Base-by-base conservation (phyloP, 2,329 filamentous ascomycete species). In the Colletotrichum tropicale region DNA sequence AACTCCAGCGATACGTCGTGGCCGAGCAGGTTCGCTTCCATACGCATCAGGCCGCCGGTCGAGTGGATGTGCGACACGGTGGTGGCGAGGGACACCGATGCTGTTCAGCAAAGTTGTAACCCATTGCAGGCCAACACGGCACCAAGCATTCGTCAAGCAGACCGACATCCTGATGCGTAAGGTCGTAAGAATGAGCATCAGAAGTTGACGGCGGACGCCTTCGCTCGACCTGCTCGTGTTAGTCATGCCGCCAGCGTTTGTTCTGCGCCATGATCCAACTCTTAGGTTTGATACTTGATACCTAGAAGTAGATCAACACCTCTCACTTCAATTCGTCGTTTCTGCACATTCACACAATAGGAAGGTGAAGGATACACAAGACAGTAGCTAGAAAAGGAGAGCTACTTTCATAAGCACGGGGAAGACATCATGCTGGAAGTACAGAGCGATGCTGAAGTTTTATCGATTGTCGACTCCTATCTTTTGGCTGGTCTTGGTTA, bases 361-460 rank as follows among this genome's bases (percentile, higher is more conserved):
- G 1, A 21, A 55, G 4, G 48, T 24, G 48, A 48, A 4, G 21
- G 48, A 12, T 1, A 55, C 48, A 55, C 3, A 55, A 18, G 21
- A 12, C 3, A 52, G 0, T 5, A 52, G 48, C 48, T 10, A 52
- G 8, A 52, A 13, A 5, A 52, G 18, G 18, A 5, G 48, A 55
- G 48, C 18, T 55, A 55, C 8, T 21, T 55, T 55, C 21, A 4
- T 6, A 55, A 55, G 3, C 48, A 55, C 8, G 1, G 48, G 48
- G 48, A 55, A 55, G 48, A 24, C 18, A 55, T 21, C 18, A 55
- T 55, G 48, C 48, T 55, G 21, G 48, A 55, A 55, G 1, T 0
- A 24, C 48, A 0, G 0, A 1, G 48, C 8, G 18, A 55, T 55
- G 18, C 48, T 55, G 48, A 55, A 1, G 13, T 0, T 21, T 13